Conservation (phyloP, 495 filamentous ascomycete species). For the Extremus antarcticus region DNA sequence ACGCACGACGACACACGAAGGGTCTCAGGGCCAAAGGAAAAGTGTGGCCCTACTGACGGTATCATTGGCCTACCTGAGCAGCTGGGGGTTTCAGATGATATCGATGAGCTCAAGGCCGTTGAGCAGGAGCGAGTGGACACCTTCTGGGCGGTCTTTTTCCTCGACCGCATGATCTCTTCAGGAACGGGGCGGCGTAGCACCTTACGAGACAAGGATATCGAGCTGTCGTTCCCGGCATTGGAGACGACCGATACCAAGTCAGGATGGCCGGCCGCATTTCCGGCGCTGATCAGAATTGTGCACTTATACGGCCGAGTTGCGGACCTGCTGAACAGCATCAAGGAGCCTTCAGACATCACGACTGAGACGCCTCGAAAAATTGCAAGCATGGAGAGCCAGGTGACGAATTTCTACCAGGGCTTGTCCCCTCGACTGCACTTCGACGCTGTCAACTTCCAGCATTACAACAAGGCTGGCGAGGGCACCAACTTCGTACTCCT, state of each 20-base stretch:
- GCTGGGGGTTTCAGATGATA: conserved; percentile 36
- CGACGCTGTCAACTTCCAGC: conserved; percentile 65
- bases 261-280: conserved; percentile 65
- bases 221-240: conserved; percentile 59
- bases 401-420: conserved; percentile 69
- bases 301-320: conserved; percentile 74
- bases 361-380: conserved; percentile 58
- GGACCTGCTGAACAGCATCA: conserved; percentile 73
- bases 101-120: conserved; percentile 41
- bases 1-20: too few relatives aligned
- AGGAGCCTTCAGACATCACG: conserved; percentile 61
- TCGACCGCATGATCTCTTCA: conserved; percentile 75
- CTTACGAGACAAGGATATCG: conserved; percentile 69
- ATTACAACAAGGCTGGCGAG: conserved; percentile 64
- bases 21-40: too few relatives aligned
- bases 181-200: conserved; percentile 73
- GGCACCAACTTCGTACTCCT: conserved; percentile 78
- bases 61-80: too few relatives aligned
- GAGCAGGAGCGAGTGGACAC: conserved; percentile 70
- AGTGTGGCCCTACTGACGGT: too few relatives aligned
- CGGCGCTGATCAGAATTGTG: conserved; percentile 67
- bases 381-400: conserved; percentile 60
- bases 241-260: conserved; percentile 44
- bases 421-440: conserved; percentile 64
- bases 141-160: conserved; percentile 77